These are phyloP conservation scores for Rosa lucieae DNA, from an alignment of 306 rosid species.

Conservation along the genomic window DNA sequence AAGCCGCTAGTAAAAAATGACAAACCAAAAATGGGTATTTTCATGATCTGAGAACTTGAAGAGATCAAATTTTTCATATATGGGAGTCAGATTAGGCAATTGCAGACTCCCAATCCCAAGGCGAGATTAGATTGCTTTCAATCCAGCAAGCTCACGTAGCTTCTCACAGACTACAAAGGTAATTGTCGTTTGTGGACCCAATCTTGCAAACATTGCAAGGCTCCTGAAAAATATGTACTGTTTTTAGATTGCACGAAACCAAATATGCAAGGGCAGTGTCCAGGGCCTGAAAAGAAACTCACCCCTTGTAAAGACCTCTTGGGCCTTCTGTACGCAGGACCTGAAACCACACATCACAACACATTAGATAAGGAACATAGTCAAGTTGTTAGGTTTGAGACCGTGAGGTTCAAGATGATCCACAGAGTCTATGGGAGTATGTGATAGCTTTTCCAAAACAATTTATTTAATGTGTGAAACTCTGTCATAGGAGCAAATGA, in stretches of 20 bases:
- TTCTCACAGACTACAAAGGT: constrained; percentile 83
- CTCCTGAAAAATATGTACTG: constrained; percentile 52
- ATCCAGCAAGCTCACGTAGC: constrained; percentile 74
- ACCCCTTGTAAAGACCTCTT: constrained; percentile 93
- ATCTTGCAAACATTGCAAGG: constrained; percentile 74
- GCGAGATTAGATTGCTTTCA: constrained; percentile 75
- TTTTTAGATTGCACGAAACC: constrained; percentile 3
- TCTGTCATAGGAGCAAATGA: background rate
- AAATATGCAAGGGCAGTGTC: constrained; percentile 8
- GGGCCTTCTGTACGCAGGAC: constrained; percentile 83
- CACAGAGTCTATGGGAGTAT: background rate
- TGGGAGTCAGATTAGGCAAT: constrained; percentile 6
- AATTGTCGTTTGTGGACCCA: constrained; percentile 94
- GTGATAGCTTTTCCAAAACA: background rate
- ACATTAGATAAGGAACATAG: constrained; percentile 22
- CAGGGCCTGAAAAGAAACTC: constrained; percentile 36
- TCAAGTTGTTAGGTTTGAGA: background rate
- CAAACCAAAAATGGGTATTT: background rate
- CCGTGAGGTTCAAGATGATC: background rate
- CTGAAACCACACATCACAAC: constrained; percentile 48
- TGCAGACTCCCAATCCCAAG: constrained; percentile 18
- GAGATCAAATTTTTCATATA: background rate
- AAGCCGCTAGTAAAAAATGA: background rate
- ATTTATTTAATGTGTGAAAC: background rate
- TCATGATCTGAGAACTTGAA: background rate